Evolutionary conservation across 345 rosid species (phyloP), one percentile per base, ranked within the genome.

Genomic region (Microthlaspi erraticum): DNA sequence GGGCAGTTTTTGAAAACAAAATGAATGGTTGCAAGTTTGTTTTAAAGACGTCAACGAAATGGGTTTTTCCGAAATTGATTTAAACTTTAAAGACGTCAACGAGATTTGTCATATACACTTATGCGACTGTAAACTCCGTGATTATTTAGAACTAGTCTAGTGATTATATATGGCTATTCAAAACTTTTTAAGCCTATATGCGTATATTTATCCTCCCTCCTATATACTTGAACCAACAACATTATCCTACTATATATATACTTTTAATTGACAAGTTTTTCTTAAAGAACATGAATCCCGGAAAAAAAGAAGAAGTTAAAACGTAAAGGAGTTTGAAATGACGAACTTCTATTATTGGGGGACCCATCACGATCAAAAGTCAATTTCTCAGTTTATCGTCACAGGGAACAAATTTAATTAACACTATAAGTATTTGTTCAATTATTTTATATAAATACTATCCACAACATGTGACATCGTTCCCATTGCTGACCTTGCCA

Each of bases 401-500:
- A 23, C 2, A 68, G 74, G 63, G 73, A 29, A 74, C 73, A 67
- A 60, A 32, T 60, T 52, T 52, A 68, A 75, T 66, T 32, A 41
- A 39, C 26, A 54, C 23, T 29, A 61, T 37, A 20, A 17, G 44
- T 26, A 37, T 33, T 51, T 68, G 23, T 60, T 44, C 38, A 51
- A 52, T 75, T 68, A 53, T 60, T 61, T 56, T 19, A 42, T 31
- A 33, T 32, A 57, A 57, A 48, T 57, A 57, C 3, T 45, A 68
- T 34, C 43, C 13, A 32, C 73, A 60, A 68, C 79, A 75, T 75
- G 70, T 75, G 79, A 51, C 74, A 68, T 68, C 57, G 53, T 53
- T 68, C 70, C 74, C 7, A 26, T 45, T 75, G 78, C 74, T 75
- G 74, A 68, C 74, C 78, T 75, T 68, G 64, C 78, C 64, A 68